Conservation (phyloP, 805 yeast species). For the Isabelozyma gotoi region DNA sequence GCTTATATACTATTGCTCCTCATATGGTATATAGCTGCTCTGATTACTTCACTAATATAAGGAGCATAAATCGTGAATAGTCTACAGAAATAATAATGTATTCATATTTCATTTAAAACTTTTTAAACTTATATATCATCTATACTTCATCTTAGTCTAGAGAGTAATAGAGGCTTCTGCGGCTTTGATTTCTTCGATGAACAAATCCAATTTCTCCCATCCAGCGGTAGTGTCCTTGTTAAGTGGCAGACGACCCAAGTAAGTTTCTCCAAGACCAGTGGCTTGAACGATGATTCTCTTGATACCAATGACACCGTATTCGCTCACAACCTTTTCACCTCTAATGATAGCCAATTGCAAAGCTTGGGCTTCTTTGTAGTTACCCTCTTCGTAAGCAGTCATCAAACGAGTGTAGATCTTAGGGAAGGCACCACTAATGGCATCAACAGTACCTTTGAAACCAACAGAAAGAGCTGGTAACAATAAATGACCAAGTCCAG, state of each 20-base stretch:
- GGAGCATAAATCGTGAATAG: too few species aligned
- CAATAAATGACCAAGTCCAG: slow-evolving; percentile 53
- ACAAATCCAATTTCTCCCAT: slow-evolving; percentile 20
- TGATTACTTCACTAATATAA: too few species aligned
- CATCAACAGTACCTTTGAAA: slow-evolving; percentile 53
- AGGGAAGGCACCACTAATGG: slow-evolving; percentile 53
- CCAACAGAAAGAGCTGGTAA: slow-evolving; percentile 49
- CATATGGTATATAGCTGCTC: too few species aligned
- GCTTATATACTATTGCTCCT: too few species aligned
- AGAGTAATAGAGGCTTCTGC: background rate
- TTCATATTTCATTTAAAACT: too few species aligned
- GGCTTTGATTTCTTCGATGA: background rate
- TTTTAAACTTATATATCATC: too few species aligned
- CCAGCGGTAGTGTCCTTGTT: slow-evolving; percentile 31
- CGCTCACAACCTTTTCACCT: slow-evolving; percentile 46
- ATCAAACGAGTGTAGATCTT: slow-evolving; percentile 44
- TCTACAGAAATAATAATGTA: too few species aligned
- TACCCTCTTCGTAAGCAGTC: slow-evolving; percentile 37
- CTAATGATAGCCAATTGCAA: slow-evolving; percentile 44
- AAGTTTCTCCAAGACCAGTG: slow-evolving; percentile 44
- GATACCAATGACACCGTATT: slow-evolving; percentile 47
- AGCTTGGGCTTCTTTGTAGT: slow-evolving; percentile 38
- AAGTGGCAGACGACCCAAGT: slow-evolving; percentile 48
- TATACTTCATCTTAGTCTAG: too few species aligned
- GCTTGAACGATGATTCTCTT: slow-evolving; percentile 40